phyloP scores from a whole-genome alignment of 805 yeast species.

The Pichia cabralensis region DNA sequence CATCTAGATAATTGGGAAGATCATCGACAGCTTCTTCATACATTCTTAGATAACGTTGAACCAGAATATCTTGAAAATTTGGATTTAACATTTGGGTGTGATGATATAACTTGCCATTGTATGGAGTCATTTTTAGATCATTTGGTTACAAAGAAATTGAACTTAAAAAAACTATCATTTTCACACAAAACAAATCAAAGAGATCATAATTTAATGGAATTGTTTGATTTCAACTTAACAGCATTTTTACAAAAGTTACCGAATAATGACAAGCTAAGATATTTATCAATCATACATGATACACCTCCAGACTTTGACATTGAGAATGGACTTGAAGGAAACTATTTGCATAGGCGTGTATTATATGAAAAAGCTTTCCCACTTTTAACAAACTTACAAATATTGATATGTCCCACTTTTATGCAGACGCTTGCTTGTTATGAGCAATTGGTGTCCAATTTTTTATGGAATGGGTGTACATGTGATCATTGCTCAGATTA shows the following conservation, averaged over 20 bases:
- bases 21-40: conserved; percentile 9
- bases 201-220: conserved; percentile 39
- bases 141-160: conserved; percentile 17
- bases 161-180: conserved; percentile 29
- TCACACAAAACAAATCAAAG: conserved; percentile 24
- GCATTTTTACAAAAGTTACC: conserved; percentile 31
- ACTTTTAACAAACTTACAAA: conserved; percentile 29
- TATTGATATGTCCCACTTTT: conserved; percentile 47
- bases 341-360: conserved; percentile 48
- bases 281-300: conserved; percentile 44
- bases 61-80: conserved; percentile 27
- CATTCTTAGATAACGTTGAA: conserved; percentile 24
- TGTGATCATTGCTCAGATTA: conserved; percentile 44
- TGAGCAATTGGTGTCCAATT: conserved; percentile 58
- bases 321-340: conserved; percentile 65
- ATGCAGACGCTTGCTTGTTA: conserved; percentile 54
- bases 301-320: conserved; percentile 50
- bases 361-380: conserved; percentile 43
- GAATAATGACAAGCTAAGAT: conserved; percentile 24
- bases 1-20: conserved; percentile 38
- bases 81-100: conserved; percentile 48
- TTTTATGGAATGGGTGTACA: conserved; percentile 71
- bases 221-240: conserved; percentile 43
- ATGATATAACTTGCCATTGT: conserved; percentile 36
- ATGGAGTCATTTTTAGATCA: conserved; percentile 29